Percentiles rank a stretch among this genome's conserved stretches.
Conservation (phyloP, 805 yeast genomes). For the Starmera pachycereana region DNA sequence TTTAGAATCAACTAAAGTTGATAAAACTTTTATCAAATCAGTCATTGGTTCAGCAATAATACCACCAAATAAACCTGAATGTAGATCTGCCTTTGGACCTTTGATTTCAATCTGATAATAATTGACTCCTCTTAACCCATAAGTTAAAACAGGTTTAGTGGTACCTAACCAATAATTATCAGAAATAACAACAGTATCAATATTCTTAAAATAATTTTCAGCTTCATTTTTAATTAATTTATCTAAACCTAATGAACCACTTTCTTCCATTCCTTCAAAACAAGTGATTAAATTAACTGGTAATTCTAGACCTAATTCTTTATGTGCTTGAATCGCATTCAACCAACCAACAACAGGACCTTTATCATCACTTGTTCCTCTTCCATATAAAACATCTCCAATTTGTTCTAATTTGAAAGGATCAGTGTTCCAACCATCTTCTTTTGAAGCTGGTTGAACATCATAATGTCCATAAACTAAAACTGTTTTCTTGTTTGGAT, state of each 20-base stretch:
- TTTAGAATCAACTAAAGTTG: conserved; percentile 64
- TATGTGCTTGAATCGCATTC: conserved; percentile 86
- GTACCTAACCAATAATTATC: conserved; percentile 99
- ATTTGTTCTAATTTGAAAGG: conserved; percentile 74
- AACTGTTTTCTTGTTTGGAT: conserved; percentile 77
- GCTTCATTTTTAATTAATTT: conserved; percentile 75
- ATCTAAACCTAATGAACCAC: conserved; percentile 90
- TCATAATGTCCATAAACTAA: conserved; percentile 96
- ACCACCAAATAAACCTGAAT: conserved; percentile 97
- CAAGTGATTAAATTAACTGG: conserved; percentile 91
- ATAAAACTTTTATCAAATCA: conserved; percentile 72
- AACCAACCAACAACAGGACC: conserved; percentile 98
- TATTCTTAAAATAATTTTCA: conserved; percentile 66
- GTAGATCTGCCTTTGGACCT: conserved; percentile 97
- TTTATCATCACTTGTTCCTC: conserved; percentile 97
- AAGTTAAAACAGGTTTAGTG: conserved; percentile 90
- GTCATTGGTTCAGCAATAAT: conserved; percentile 96
- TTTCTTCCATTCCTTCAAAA: conserved; percentile 99
- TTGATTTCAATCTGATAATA: conserved; percentile 74
- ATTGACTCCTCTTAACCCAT: conserved; percentile 94
- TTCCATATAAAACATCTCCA: conserved; percentile 66
- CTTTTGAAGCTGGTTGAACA: conserved; percentile 89
- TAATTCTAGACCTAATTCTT: conserved; percentile 68
- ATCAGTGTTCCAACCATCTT: conserved; percentile 94
- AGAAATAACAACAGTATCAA: conserved; percentile 90